phyloP scores from a whole-genome alignment of 2,329 filamentous ascomycete species.

The Ophiognomonia clavigignenti-juglandacearum region DNA sequence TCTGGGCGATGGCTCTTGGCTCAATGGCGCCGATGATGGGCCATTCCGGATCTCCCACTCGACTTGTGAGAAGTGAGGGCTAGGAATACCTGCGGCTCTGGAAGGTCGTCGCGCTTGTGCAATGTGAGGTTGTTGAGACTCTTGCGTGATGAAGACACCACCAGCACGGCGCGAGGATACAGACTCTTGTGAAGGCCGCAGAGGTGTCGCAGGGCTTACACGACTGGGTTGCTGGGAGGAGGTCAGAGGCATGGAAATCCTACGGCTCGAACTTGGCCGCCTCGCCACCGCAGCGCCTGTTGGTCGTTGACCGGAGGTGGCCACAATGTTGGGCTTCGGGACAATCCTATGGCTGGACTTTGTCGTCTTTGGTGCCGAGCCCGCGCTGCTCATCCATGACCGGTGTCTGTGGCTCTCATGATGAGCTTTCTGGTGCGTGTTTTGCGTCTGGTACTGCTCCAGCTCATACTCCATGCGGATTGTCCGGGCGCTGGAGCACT shows the following conservation, averaged over 20 bases:
- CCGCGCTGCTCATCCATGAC: constrained; percentile 20
- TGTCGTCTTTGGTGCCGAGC: constrained; percentile 21
- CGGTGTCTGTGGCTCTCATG: constrained; percentile 8
- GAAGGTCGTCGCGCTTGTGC: constrained; percentile 11
- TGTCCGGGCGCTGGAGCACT: constrained; percentile 17
- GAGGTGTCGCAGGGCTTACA: constrained; percentile 25
- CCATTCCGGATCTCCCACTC: constrained; percentile 4
- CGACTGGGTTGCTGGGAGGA: constrained; percentile 17
- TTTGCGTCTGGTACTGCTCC: constrained; percentile 14
- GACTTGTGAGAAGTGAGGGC: constrained; percentile 17
- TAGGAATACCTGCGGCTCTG: not conserved
- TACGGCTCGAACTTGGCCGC: constrained; percentile 6
- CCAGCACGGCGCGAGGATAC: constrained; percentile 32
- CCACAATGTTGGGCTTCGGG: constrained; percentile 28
- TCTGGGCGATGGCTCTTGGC: constrained; percentile 14
- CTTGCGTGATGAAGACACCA: constrained; percentile 26
- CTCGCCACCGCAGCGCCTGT: too few species aligned
- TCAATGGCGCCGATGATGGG: constrained; percentile 3
- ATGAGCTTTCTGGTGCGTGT: constrained; percentile 13
- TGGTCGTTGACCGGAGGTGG: too few species aligned
- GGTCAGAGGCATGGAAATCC: constrained; percentile 32
- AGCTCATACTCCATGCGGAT: constrained; percentile 17
- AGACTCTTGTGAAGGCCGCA: constrained; percentile 33
- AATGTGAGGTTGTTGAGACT: constrained; percentile 10
- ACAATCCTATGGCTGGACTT: constrained; percentile 23